These are phyloP conservation scores for Rhizomucor pusillus DNA, from an alignment of 371 early-diverging fungal genomes.

Conservation along the genomic window DNA sequence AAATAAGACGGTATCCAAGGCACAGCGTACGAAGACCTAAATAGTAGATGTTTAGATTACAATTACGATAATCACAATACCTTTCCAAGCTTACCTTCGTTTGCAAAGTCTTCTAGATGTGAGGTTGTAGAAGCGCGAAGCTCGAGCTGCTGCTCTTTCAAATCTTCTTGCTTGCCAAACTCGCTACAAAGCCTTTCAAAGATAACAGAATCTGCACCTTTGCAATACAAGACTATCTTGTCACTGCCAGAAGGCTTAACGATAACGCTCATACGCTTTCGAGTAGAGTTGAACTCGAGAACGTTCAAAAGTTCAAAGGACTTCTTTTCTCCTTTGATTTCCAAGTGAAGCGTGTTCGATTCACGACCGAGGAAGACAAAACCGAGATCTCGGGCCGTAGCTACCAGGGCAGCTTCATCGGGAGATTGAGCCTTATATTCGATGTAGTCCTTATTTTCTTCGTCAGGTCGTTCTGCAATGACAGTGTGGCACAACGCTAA, in stretches of 20 bases:
- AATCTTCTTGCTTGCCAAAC: conserved; percentile 23
- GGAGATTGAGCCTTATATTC: conserved; percentile 91
- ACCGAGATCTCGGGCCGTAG: conserved; percentile 81
- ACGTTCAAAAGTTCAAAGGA: conserved; percentile 55
- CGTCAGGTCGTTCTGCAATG: conserved; percentile 60
- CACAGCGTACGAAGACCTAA: conserved; percentile 91
- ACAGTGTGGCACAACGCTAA: conserved; percentile 93
- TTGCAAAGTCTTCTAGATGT: conserved; percentile 86
- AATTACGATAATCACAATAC: neutral
- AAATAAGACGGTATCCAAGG: conserved; percentile 77
- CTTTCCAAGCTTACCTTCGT: conserved; percentile 56
- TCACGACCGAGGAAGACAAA: conserved; percentile 74
- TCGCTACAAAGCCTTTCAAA: conserved; percentile 44
- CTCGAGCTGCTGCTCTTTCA: conserved; percentile 19
- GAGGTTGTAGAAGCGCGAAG: conserved; percentile 46
- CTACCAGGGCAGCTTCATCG: conserved; percentile 92
- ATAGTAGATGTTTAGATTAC: conserved; percentile 10
- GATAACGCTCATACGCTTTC: conserved; percentile 74
- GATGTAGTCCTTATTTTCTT: conserved; percentile 42
- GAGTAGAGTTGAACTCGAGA: conserved; percentile 66
- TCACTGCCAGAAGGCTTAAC: conserved; percentile 49
- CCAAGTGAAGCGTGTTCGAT: conserved; percentile 38
- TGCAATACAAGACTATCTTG: conserved; percentile 63
- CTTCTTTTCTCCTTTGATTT: conserved; percentile 29
- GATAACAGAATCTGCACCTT: conserved; percentile 81